Evolutionary conservation across 2,329 filamentous ascomycete genomes (phyloP).

Genomic region (Aureobasidium sp.): DNA sequence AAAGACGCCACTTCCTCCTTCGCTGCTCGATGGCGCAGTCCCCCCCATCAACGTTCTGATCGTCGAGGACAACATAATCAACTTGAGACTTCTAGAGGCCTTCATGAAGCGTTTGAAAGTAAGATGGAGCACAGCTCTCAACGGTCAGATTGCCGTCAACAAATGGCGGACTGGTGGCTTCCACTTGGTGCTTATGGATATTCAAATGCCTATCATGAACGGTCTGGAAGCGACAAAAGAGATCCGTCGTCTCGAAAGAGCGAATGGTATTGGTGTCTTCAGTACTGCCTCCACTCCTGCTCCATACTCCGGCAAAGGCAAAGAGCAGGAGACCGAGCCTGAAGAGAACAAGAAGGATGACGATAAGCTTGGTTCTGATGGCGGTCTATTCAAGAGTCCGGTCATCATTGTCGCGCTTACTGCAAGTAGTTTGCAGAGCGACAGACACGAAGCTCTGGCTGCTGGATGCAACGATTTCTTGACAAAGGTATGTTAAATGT

Average conservation of each 20-base stretch:
- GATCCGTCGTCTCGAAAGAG: constrained; percentile 77
- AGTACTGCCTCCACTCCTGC: constrained; percentile 30
- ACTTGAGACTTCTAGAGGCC: constrained; percentile 82
- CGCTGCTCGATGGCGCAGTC: constrained; percentile 63
- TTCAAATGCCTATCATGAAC: constrained; percentile 94
- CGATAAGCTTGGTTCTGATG: constrained; percentile 59
- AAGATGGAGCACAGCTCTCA: constrained; percentile 94
- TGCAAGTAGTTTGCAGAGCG: constrained; percentile 87
- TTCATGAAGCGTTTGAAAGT: constrained; percentile 96
- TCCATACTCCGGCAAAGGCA: constrained; percentile 28
- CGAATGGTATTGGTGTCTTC: constrained; percentile 91
- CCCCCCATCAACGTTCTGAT: constrained; percentile 96
- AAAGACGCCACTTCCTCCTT: constrained; percentile 9
- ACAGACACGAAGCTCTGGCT: constrained; percentile 87
- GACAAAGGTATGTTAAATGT: constrained; percentile 53
- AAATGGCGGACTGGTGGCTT: constrained; percentile 93
- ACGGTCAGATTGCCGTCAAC: constrained; percentile 82
- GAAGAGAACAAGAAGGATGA: constrained; percentile 46
- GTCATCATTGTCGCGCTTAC: constrained; percentile 97
- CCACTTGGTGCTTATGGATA: constrained; percentile 96
- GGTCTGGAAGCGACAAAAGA: constrained; percentile 91
- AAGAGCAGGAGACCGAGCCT: constrained; percentile 18
- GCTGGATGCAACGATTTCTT: constrained; percentile 98
- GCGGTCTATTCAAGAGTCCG: constrained; percentile 76
- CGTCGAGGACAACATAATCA: constrained; percentile 98